Evolutionary conservation across 805 yeast species (phyloP), one percentile per base, ranked within the genome.

Genomic region (Yamadazyma sp.): DNA sequence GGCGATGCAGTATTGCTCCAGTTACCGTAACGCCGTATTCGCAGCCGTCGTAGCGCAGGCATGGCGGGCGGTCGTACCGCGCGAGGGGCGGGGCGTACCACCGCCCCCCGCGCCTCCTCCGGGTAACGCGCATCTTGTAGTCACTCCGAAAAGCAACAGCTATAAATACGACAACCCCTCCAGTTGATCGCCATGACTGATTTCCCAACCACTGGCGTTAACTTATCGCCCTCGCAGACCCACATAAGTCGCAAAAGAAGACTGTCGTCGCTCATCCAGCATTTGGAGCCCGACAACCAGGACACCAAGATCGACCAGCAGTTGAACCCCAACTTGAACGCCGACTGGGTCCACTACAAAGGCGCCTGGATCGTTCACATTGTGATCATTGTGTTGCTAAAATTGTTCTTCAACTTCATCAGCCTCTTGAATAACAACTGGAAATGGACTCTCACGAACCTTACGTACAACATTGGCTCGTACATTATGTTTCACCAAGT

Each of bases 311-410:
- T 83, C 53, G 99, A 91, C 59, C 98, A 91, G 64, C 82, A 84
- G 37, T 70, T 89, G 35, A 78, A 84, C 49, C 90, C 95, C 19
- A 93, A 93, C 55, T 73, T 89, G 64, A 93, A 93, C 59, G 97
- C 97, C 18, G 82, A 82, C 50, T 91, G 99, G 99, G 96, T 93
- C 21, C 86, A 90, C 58, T 84, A 80, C 53, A 89, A 91, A 53
- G 99, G 95, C 32, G 98, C 98, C 1, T 93, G 99, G 99, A 70
- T 82, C 19, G 83, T 91, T 40, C 99, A 91, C 62, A 71, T 93
- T 33, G 95, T 89, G 19, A 75, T 93, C 32, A 86, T 91, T 40
- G 54, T 78, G 27, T 67, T 89, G 33, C 68, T 91, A 41, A 87
- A 88, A 54, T 55, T 85, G 16, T 78, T 87, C 45, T 90, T 77